Evolutionary conservation across 192 early-diverging fungal species (phyloP).

Genomic region (Coemansia pectinata): DNA sequence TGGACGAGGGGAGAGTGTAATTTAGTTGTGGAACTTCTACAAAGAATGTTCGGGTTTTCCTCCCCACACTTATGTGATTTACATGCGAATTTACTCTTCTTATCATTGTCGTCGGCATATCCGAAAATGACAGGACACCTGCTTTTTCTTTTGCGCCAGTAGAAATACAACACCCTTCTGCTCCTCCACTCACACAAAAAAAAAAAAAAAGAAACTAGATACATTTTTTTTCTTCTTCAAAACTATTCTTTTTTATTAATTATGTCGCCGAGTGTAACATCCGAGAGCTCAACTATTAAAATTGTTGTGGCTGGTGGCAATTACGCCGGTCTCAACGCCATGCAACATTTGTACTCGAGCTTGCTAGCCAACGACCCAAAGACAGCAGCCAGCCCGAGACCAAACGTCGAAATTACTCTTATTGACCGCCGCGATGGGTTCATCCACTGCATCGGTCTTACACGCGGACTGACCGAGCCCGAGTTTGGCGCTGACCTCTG

Average conservation of each 20-base stretch:
- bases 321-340: constrained; percentile 43
- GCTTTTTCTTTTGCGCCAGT: background rate
- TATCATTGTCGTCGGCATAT: background rate
- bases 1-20: background rate
- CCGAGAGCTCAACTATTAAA: background rate
- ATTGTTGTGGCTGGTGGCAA: constrained; percentile 49
- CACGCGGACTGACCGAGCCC: constrained; percentile 50
- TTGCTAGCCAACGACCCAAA: constrained; percentile 16
- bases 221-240: background rate
- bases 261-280: background rate
- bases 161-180: background rate
- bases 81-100: background rate
- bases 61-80: background rate
- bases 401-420: constrained; percentile 51
- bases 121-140: background rate
- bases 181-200: background rate
- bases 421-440: constrained; percentile 61
- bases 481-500: constrained; percentile 56
- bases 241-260: background rate
- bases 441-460: constrained; percentile 57
- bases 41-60: background rate
- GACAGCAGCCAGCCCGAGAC: background rate
- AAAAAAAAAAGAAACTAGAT: background rate
- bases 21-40: background rate
- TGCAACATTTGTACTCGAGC: constrained; percentile 24